Evolutionary conservation across 306 rosid genomes (phyloP).

Genomic region (Acacia confusa): DNA sequence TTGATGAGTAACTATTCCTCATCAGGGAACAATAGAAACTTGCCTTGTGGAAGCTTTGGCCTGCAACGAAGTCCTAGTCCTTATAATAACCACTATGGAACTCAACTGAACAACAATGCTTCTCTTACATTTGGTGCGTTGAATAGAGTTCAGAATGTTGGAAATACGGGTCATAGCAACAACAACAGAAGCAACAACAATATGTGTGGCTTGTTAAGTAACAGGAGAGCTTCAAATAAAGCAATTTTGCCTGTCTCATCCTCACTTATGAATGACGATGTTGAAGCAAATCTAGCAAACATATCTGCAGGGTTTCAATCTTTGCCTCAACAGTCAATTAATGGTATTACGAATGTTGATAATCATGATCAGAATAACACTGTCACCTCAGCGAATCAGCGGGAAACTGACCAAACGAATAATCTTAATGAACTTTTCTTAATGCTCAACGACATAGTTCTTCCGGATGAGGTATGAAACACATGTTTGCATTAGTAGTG

Average conservation of each 20-base stretch:
- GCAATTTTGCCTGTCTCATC: background rate
- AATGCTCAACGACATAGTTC: background rate
- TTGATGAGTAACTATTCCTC: background rate
- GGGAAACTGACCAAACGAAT: background rate
- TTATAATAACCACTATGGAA: background rate
- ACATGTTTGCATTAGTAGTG: background rate
- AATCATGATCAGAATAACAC: background rate
- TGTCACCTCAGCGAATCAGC: background rate
- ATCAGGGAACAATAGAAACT: background rate
- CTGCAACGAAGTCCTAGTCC: background rate
- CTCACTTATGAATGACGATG: background rate
- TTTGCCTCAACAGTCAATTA: conserved; percentile 4
- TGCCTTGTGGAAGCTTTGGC: too few species aligned
- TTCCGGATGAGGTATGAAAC: conserved; percentile 27
- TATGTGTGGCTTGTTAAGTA: conserved; percentile 1
- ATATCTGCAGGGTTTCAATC: background rate
- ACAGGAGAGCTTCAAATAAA: background rate
- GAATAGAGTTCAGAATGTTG: background rate
- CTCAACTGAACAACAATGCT: conserved; percentile 25
- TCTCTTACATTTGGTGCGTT: background rate
- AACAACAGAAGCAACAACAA: background rate
- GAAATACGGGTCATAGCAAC: background rate
- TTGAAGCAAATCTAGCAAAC: conserved; percentile 14
- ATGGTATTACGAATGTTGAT: background rate
- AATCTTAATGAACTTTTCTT: conserved; percentile 4